Evolutionary conservation across 441 rosid genomes (phyloP), one percentile per base, ranked within the genome.

Genomic region (Populus trichocarpa): DNA sequence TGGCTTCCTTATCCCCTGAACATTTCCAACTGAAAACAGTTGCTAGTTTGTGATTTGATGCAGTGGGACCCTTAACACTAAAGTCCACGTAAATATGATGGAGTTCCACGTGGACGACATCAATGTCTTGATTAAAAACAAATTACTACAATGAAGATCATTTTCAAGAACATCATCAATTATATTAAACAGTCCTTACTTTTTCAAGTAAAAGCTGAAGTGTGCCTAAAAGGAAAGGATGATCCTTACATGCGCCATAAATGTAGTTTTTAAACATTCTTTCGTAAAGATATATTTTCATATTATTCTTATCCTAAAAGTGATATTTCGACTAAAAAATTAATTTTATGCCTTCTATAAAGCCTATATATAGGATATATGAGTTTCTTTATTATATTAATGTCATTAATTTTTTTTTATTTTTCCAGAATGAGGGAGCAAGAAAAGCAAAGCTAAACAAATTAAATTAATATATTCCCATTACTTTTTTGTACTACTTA

Each of bases 21-120:
- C 30, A 78, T 71, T 79, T 66, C 83, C 79, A 81, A 84, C 86
- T 57, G 83, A 83, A 84, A 36, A 82, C 88, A 86, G 88, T 83
- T 81, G 86, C 68, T 65, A 65, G 32, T 65, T 65, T 10, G 83
- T 75, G 90, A 85, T 76, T 81, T 77, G 86, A 84, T 50, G 70
- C 20, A n/a, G 72, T 71, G 78, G 82, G 87, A 67, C 80, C 81
- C 20, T 79, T 77, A 84, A 82, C 80, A 77, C 46, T 83, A 83
- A 78, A 78, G 63, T 84, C 84, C 90, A 79, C 77, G 85, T 86
- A 83, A 72, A 76, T 79, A 69, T 77, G 78, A 73, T 86, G 86
- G 82, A 83, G 40, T 81, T 78, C 85, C 85, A 85, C 86, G 81
- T 77, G 69, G 72, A 79, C 72, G 38, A 46, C 79, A 71, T 83